Evolutionary conservation across 73 alveolate genomes (phyloP), one percentile per base, ranked within the genome.

Genomic region (Symbiodinium natans): DNA sequence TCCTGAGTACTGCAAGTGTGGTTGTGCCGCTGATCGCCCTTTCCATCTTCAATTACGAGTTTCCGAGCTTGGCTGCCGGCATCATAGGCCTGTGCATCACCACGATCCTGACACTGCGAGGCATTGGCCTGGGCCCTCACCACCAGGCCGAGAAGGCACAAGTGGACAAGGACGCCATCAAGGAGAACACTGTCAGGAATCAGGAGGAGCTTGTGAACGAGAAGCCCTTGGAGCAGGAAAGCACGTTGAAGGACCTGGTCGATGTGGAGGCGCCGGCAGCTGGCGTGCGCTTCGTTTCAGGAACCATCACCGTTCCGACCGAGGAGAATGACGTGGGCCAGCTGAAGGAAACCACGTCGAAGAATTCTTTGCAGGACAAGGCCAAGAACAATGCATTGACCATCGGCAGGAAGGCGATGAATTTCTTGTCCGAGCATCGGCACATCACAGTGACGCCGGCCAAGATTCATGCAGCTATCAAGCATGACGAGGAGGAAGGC

Each of bases 61-160:
- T 89, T 84, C 96, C 96, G 34, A 89, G 86, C 86, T 68, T 89
- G 96, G 96, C 96, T 3, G 96, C 96, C 36, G 96, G 96, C 15
- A 89, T 89, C 85, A 25, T 89, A 33, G 96, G 96, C 33, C 96
- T 89, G 31, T 39, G 59, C 68, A 29, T 89, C 87, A 89, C 96
- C 42, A 71, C 96, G 17, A 10, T 59, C 41, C 73, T 89, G 88
- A 89, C 96, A 7, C 46, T 89, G 59, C 63, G 63, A 6, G 39
- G 39, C 41, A 71, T 71, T 13, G 83, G 83, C 83, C 83, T 71
- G 21, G 83, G 83, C 15, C 83, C 83, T 17, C 83, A 71, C 33
- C 34, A 71, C 27, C 83, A 36, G 6, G 29, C 13, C 68, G 68
- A n/a, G n/a, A n/a, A n/a, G n/a, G n/a, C n/a, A n/a, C n/a, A n/a